A percentile compares a stretch with the other conserved stretches of the same genome.
These are phyloP conservation scores for Stachybotrys elegans DNA, from an alignment of 2,329 filamentous ascomycete genomes.

Conservation along the genomic window DNA sequence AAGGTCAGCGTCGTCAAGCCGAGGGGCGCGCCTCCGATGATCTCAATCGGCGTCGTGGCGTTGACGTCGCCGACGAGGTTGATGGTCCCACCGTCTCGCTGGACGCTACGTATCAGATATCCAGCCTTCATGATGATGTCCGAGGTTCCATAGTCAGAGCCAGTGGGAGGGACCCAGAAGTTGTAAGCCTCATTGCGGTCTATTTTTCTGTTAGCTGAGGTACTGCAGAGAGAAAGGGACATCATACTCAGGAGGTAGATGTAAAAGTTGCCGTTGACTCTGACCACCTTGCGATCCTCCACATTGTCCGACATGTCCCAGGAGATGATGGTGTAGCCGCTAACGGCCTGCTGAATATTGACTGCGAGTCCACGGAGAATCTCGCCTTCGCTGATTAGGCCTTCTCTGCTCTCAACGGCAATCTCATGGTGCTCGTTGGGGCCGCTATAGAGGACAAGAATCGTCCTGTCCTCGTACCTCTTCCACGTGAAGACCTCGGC, in stretches of 20 bases:
- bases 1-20: constrained; percentile 11
- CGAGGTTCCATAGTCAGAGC: constrained; percentile 11
- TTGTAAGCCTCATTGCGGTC: constrained; percentile 18
- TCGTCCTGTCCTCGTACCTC: constrained; percentile 50
- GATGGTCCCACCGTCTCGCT: constrained; percentile 11
- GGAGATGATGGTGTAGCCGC: constrained; percentile 11
- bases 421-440: constrained; percentile 56
- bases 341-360: constrained; percentile 6
- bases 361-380: constrained; percentile 21
- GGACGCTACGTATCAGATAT: constrained; percentile 15
- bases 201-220: constrained; percentile 3
- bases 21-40: constrained; percentile 15
- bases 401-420: neutral
- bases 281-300: constrained; percentile 44
- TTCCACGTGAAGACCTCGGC: constrained; percentile 65
- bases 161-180: constrained; percentile 16
- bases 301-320: constrained; percentile 45
- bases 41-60: constrained; percentile 13
- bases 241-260: constrained; percentile 51
- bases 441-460: constrained; percentile 56
- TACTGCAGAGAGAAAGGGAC: rapidly evolving
- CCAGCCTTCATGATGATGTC: constrained; percentile 17
- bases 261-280: constrained; percentile 41
- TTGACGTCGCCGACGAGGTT: constrained; percentile 16
- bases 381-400: constrained; percentile 14